Percentiles rank a stretch among this genome's conserved stretches.
These are phyloP conservation scores for Penicillium sp. DNA, from an alignment of 2,329 filamentous ascomycete species.

Conservation along the genomic window DNA sequence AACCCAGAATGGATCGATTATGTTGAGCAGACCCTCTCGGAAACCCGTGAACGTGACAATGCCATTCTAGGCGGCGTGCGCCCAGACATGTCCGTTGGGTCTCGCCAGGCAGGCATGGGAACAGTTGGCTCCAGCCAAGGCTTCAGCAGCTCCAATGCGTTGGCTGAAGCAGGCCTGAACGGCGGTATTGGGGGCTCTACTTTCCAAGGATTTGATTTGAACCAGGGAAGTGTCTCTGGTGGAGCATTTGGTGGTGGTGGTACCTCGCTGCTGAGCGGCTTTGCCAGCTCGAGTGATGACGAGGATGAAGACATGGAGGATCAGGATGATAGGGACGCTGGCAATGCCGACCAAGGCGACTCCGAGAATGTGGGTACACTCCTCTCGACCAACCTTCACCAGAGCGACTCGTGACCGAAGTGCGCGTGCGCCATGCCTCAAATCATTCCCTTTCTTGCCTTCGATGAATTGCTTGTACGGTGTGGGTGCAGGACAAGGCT, in stretches of 20 bases:
- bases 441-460: neutral
- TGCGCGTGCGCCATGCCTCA: constrained; percentile 15
- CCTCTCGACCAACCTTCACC: constrained; percentile 55
- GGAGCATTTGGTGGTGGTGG: constrained; percentile 68
- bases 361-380: constrained; percentile 65
- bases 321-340: constrained; percentile 53
- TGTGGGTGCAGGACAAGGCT: no score
- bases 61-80: constrained; percentile 95
- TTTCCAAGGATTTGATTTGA: constrained; percentile 64
- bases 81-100: constrained; percentile 82
- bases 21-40: constrained; percentile 86
- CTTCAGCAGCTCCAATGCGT: constrained; percentile 62
- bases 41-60: constrained; percentile 93
- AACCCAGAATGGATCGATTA: constrained; percentile 90
- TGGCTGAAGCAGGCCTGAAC: constrained; percentile 78
- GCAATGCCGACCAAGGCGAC: constrained; percentile 47
- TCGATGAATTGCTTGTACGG: constrained; percentile 13
- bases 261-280: constrained; percentile 73
- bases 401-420: constrained; percentile 52
- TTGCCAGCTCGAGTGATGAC: constrained; percentile 91
- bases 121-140: constrained; percentile 57
- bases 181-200: constrained; percentile 54
- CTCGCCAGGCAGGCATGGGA: constrained; percentile 66
- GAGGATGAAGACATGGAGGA: constrained; percentile 89
- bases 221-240: constrained; percentile 64